These are phyloP conservation scores for Myotisia sp. DNA, from an alignment of 2,329 filamentous ascomycete genomes.

Conservation along the genomic window DNA sequence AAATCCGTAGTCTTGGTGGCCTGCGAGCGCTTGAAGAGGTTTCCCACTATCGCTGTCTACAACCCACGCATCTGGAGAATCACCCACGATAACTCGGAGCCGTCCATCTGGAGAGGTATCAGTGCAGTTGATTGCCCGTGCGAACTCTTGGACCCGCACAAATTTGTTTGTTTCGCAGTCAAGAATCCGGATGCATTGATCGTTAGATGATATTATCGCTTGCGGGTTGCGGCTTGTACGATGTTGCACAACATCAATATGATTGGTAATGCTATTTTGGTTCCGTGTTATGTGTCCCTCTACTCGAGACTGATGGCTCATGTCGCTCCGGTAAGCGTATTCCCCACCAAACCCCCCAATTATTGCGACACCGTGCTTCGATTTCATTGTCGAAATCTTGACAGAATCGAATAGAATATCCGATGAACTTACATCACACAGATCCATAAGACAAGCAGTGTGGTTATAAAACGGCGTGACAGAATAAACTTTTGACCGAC, in stretches of 20 bases:
- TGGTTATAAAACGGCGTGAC: slow-evolving; percentile 35
- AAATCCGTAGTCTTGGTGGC: slow-evolving; percentile 32
- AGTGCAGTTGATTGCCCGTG: slow-evolving; percentile 32
- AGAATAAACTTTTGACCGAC: slow-evolving; percentile 34
- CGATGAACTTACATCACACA: slow-evolving; percentile 29
- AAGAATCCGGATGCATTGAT: slow-evolving; percentile 39
- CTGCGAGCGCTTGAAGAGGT: slow-evolving; percentile 24
- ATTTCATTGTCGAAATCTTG: slow-evolving; percentile 41
- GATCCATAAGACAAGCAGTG: slow-evolving; percentile 34
- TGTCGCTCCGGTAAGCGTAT: slow-evolving; percentile 36
- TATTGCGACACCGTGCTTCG: slow-evolving; percentile 36
- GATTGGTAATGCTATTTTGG: slow-evolving; percentile 43
- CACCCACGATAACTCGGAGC: slow-evolving; percentile 32
- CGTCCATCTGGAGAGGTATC: slow-evolving; percentile 31
- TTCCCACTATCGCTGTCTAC: slow-evolving; percentile 31
- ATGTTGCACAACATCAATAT: slow-evolving; percentile 39
- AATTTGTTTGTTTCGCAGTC: slow-evolving; percentile 37
- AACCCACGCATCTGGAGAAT: slow-evolving; percentile 29
- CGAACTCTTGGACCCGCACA: slow-evolving; percentile 23
- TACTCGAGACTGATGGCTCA: slow-evolving; percentile 20
- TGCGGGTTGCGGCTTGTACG: slow-evolving; percentile 36
- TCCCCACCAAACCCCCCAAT: slow-evolving; percentile 45
- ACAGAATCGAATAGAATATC: slow-evolving; percentile 24
- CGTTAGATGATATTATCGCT: slow-evolving; percentile 45
- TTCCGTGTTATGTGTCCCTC: slow-evolving; percentile 38